phyloP scores from a whole-genome alignment of 2,329 filamentous ascomycete species.

The Ilyonectria mors-panacis region DNA sequence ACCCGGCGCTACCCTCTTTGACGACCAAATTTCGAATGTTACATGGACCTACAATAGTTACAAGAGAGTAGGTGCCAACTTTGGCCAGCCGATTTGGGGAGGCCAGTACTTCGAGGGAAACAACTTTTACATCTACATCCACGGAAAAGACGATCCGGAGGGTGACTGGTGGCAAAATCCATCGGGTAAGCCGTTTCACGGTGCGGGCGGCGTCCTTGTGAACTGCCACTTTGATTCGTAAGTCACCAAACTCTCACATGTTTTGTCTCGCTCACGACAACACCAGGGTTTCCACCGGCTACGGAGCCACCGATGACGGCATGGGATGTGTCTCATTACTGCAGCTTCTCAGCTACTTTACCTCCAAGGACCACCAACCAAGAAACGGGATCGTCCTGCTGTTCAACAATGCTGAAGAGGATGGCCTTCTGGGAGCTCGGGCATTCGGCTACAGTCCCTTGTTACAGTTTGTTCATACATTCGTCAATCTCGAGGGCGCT shows the following conservation, averaged over 20 bases:
- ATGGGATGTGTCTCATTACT: slow-evolving; percentile 89
- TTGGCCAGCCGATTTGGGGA: slow-evolving; percentile 48
- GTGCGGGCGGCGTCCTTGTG: slow-evolving; percentile 85
- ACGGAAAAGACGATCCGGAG: slow-evolving; percentile 81
- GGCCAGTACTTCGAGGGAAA: slow-evolving; percentile 91
- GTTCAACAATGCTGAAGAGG: slow-evolving; percentile 97
- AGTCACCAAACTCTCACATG: slow-evolving; percentile 40
- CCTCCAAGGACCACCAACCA: slow-evolving; percentile 78
- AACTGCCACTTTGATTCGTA: slow-evolving; percentile 93
- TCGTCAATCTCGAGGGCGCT: slow-evolving; percentile 95
- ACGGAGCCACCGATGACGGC: slow-evolving; percentile 94
- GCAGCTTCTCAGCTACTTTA: slow-evolving; percentile 90
- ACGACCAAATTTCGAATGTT: slow-evolving; percentile 84
- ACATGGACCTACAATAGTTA: slow-evolving; percentile 66
- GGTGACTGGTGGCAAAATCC: slow-evolving; percentile 79
- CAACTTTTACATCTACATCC: slow-evolving; percentile 93
- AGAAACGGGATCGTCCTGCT: slow-evolving; percentile 86
- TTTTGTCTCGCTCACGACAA: slow-evolving; percentile 33
- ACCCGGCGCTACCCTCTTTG: slow-evolving; percentile 75
- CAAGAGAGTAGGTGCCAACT: slow-evolving; percentile 35
- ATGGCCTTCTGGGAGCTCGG: slow-evolving; percentile 88
- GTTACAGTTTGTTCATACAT: slow-evolving; percentile 85
- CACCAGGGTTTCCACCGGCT: slow-evolving; percentile 86
- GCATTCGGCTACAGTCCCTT: slow-evolving; percentile 89
- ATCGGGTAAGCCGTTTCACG: slow-evolving; percentile 62